phyloP scores from a whole-genome alignment of 2,329 filamentous ascomycete species.

The Colletotrichum sp. region DNA sequence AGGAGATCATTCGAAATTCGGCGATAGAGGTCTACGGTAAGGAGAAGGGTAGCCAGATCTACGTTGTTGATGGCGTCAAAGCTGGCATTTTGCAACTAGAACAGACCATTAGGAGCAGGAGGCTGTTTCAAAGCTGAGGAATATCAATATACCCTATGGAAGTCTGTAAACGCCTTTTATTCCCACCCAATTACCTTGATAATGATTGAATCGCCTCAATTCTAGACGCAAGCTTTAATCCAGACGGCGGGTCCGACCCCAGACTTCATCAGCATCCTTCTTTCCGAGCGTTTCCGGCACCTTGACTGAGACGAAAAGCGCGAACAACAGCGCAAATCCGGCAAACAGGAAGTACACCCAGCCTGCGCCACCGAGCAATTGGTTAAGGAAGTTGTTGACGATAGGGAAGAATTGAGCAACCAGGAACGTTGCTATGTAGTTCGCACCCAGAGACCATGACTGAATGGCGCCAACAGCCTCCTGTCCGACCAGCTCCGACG shows the following conservation, averaged over 20 bases:
- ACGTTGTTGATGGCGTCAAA: constrained; percentile 81
- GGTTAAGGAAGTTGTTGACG: constrained; percentile 74
- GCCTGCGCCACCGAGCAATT: constrained; percentile 68
- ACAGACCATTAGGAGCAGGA: constrained; percentile 50
- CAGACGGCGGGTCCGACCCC: constrained; percentile 68
- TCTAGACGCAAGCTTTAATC: constrained; percentile 46
- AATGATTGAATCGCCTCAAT: not conserved
- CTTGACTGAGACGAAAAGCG: constrained; percentile 70
- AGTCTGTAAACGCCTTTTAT: not conserved
- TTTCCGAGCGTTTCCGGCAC: constrained; percentile 92
- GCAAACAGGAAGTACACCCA: constrained; percentile 95
- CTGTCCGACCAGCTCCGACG: constrained; percentile 86
- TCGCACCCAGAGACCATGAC: constrained; percentile 84
- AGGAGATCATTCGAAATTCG: constrained; percentile 73
- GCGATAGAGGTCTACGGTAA: constrained; percentile 68
- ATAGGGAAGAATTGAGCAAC: constrained; percentile 96
- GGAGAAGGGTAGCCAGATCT: constrained; percentile 58
- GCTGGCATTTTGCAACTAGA: constrained; percentile 69
- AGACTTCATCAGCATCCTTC: constrained; percentile 86
- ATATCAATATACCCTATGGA: not conserved
- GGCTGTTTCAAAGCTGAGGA: constrained; percentile 33
- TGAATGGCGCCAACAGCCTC: constrained; percentile 93
- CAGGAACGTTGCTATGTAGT: constrained; percentile 88
- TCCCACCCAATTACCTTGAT: not conserved
- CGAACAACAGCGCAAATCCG: constrained; percentile 70